Evolutionary conservation across 1,284 basidiomycete genomes (phyloP).

Genomic region (Leccinum solheimii): DNA sequence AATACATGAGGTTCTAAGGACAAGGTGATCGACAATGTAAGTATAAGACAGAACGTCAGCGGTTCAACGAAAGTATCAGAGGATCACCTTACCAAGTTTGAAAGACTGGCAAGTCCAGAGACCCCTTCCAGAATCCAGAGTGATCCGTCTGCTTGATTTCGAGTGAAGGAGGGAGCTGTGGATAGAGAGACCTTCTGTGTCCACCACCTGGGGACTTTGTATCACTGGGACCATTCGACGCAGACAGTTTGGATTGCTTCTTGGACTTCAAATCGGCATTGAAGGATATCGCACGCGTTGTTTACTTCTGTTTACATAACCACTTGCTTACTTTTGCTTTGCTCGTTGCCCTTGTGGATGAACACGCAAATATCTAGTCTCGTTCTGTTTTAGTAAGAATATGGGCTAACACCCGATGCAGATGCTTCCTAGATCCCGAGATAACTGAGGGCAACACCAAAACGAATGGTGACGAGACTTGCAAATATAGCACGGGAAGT

Average conservation of each 20-base stretch:
- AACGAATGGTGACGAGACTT: too few relatives aligned
- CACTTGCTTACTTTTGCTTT: too few relatives aligned
- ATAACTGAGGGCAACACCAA: too few relatives aligned
- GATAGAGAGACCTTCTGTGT: slow-evolving; percentile 20
- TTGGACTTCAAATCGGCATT: too few relatives aligned
- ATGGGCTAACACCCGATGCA: too few relatives aligned
- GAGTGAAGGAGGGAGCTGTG: slow-evolving; percentile 31
- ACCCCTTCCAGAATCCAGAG: slow-evolving; percentile 43
- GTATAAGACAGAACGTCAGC: too few relatives aligned
- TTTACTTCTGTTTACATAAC: slow-evolving; percentile 17
- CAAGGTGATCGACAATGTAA: slow-evolving; percentile 62
- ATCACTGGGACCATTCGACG: too few relatives aligned
- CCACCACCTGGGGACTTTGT: slow-evolving; percentile 11
- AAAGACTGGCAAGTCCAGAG: slow-evolving; percentile 39
- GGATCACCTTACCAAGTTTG: slow-evolving; percentile 40
- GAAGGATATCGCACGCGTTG: background rate
- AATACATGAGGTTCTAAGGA: slow-evolving; percentile 59
- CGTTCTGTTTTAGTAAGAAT: too few relatives aligned
- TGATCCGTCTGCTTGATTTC: slow-evolving; percentile 32
- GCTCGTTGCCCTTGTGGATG: too few relatives aligned
- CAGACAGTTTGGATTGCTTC: too few relatives aligned
- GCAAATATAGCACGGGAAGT: background rate
- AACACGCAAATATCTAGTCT: too few relatives aligned
- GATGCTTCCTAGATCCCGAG: too few relatives aligned
- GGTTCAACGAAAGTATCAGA: background rate